phyloP scores from a whole-genome alignment of 2,329 filamentous ascomycete species.

The Claviceps pazoutovae region DNA sequence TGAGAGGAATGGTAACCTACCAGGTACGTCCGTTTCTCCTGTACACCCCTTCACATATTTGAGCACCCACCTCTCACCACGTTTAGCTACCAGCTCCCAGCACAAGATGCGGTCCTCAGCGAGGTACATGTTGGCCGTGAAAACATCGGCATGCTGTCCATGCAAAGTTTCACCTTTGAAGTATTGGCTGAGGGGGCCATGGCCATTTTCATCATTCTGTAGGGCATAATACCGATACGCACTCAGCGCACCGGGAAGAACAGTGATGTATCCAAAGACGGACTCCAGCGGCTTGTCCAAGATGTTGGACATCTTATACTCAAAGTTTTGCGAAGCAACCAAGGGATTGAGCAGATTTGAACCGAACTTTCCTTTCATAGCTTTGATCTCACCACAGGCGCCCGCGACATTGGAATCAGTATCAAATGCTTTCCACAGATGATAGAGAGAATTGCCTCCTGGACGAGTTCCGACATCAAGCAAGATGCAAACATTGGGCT shows the following conservation, averaged over 20 bases:
- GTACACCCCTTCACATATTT: conserved; percentile 96
- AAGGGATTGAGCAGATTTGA: conserved; percentile 80
- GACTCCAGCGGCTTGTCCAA: conserved; percentile 94
- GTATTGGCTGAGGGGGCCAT: conserved; percentile 91
- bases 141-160: conserved; percentile 90
- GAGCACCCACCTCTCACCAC: conserved; percentile 88
- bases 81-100: conserved; percentile 92
- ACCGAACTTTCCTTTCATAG: conserved; percentile 80
- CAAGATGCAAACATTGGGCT: conserved; percentile 91
- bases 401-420: conserved; percentile 95
- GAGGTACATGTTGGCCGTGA: conserved; percentile 93
- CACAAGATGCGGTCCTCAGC: conserved; percentile 83
- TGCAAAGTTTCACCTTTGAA: conserved; percentile 98
- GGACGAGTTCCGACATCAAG: conserved; percentile 94
- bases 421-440: conserved; percentile 98
- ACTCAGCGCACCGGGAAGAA: conserved; percentile 84
- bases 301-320: conserved; percentile 99
- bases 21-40: conserved; percentile 94
- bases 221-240: conserved; percentile 92
- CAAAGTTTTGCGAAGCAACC: conserved; percentile 95
- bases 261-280: conserved; percentile 96
- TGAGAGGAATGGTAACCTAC: conserved; percentile 37
- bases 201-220: conserved; percentile 91
- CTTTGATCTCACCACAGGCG: conserved; percentile 94
- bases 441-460: conserved; percentile 80